Evolutionary conservation across 106 monocot species (phyloP).

Genomic region (Allium cepa): DNA sequence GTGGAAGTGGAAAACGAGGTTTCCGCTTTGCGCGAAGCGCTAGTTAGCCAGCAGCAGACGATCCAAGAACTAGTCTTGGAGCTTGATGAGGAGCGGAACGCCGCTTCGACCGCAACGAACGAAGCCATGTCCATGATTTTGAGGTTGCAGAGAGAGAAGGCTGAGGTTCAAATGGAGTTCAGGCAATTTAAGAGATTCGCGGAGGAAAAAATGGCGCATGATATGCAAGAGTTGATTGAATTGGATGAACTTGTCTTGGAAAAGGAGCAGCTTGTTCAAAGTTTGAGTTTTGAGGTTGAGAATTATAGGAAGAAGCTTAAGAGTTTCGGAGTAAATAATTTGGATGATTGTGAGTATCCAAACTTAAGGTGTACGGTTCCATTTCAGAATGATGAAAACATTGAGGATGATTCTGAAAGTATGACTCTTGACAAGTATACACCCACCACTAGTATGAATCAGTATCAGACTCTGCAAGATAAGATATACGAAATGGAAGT

Average conservation of each 20-base stretch:
- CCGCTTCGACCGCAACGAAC: slow-evolving; percentile 17
- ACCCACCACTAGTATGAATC: not conserved
- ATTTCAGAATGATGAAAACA: not conserved
- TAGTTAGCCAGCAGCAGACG: slow-evolving; percentile 13
- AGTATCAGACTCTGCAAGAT: not conserved
- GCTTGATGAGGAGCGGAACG: slow-evolving; percentile 31
- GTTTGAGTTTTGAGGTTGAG: not conserved
- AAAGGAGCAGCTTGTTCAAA: slow-evolving; percentile 1
- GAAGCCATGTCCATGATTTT: slow-evolving; percentile 37
- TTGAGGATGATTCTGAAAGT: not conserved
- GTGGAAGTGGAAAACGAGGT: slow-evolving; percentile 15
- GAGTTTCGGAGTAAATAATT: not conserved
- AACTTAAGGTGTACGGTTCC: not conserved
- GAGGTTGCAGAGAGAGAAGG: slow-evolving; percentile 25
- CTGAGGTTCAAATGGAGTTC: slow-evolving; percentile 24
- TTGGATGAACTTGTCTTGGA: slow-evolving; percentile 8
- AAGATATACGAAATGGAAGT: slow-evolving; percentile 4
- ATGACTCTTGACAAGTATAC: not conserved
- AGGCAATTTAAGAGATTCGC: slow-evolving; percentile 28
- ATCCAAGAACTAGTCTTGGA: slow-evolving; percentile 19
- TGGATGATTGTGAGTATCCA: slow-evolving; percentile 1
- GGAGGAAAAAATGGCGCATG: slow-evolving; percentile 15
- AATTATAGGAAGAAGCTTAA: not conserved
- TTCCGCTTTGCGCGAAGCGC: slow-evolving; percentile 13
- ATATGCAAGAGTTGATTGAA: not conserved